A percentile compares a stretch with the other conserved stretches of the same genome.
These are phyloP conservation scores for Arabidopsis suecica DNA, from an alignment of 345 rosid genomes.

Conservation along the genomic window DNA sequence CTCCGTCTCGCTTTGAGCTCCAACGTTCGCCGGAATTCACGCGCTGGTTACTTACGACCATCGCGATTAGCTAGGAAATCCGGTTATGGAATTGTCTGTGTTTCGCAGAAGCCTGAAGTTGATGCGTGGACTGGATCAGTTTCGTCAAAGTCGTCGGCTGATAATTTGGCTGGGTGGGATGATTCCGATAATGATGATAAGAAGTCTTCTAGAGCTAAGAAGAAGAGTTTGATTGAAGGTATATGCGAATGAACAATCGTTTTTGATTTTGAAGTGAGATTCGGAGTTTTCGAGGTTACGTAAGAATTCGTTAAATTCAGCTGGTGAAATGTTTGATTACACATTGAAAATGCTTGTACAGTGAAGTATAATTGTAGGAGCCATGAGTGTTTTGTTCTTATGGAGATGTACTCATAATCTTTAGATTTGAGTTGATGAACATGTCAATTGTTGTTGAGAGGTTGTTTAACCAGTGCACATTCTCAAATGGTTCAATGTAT, in stretches of 20 bases:
- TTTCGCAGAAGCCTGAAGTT: conserved; percentile 42
- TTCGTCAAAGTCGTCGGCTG: conserved; percentile 39
- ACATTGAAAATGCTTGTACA: neutral
- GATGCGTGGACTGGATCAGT: conserved; percentile 49
- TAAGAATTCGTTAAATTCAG: neutral
- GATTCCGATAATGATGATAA: conserved; percentile 53
- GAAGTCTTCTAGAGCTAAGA: conserved; percentile 46
- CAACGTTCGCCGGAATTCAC: conserved; percentile 40
- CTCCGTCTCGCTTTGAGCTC: conserved; percentile 70
- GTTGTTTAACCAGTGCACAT: neutral
- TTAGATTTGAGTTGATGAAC: neutral
- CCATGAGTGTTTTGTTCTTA: neutral
- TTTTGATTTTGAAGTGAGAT: neutral
- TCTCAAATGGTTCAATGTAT: conserved; percentile 11
- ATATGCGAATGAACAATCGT: conserved; percentile 24
- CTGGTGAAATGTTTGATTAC: conserved; percentile 6
- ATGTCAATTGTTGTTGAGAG: neutral
- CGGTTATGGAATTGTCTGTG: conserved; percentile 44
- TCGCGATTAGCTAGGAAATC: conserved; percentile 45
- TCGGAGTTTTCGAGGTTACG: conserved; percentile 28
- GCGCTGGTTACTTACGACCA: conserved; percentile 38
- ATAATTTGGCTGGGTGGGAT: conserved; percentile 76
- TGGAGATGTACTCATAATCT: neutral
- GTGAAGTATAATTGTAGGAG: neutral
- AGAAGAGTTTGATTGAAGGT: conserved; percentile 72